These are phyloP conservation scores for Colletotrichum incanum DNA, from an alignment of 2,329 filamentous ascomycete species.

Conservation along the genomic window DNA sequence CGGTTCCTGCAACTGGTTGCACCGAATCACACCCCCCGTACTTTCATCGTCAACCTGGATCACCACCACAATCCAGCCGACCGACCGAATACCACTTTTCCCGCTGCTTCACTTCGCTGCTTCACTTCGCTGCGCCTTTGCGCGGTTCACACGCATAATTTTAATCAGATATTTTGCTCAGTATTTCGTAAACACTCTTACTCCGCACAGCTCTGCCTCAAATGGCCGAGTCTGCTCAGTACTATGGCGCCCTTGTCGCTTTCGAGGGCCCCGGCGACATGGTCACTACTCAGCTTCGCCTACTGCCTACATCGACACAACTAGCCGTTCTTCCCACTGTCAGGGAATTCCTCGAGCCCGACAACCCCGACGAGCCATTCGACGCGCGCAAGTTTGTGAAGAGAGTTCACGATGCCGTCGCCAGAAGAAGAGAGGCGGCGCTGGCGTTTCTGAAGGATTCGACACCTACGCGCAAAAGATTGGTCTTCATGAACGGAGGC, in stretches of 20 bases:
- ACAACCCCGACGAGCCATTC: constrained; percentile 48
- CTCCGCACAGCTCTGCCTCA: background rate
- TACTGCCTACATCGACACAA: constrained; percentile 72
- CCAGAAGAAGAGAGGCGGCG: constrained; percentile 64
- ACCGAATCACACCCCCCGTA: constrained; percentile 12
- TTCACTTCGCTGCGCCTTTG: background rate
- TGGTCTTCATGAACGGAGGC: constrained; percentile 75
- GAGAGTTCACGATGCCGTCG: constrained; percentile 66
- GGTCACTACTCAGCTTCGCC: constrained; percentile 71
- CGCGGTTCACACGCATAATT: background rate
- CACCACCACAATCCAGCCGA: background rate
- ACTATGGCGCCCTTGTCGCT: constrained; percentile 69
- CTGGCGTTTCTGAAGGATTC: constrained; percentile 66
- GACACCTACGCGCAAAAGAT: constrained; percentile 62
- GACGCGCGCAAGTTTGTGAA: constrained; percentile 59
- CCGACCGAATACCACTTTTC: background rate
- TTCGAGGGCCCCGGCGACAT: constrained; percentile 71
- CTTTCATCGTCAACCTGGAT: background rate
- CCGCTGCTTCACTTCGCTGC: background rate
- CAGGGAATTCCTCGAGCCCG: constrained; percentile 61
- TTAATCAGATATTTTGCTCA: background rate
- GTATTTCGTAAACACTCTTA: background rate
- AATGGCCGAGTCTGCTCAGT: constrained; percentile 44
- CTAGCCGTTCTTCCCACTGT: constrained; percentile 71
- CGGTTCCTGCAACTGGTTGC: constrained; percentile 40